A percentile compares a stretch with the other conserved stretches of the same genome.
Conservation (phyloP, 306 rosid genomes). For the Dalbergia cochinchinensis region DNA sequence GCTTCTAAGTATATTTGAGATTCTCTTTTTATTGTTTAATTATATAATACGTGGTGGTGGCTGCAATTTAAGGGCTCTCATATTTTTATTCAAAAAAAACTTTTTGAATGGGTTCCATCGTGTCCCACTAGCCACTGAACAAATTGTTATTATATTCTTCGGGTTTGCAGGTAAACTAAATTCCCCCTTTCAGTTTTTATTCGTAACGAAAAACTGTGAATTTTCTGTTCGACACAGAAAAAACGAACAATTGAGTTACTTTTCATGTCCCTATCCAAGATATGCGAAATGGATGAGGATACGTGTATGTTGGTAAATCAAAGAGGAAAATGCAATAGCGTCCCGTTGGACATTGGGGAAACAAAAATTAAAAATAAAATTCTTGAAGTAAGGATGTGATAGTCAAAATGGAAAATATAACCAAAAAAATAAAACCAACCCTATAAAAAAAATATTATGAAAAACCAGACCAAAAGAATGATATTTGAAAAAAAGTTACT, state of each 20-base stretch:
- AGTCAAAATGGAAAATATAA: neutral
- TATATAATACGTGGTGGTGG: neutral
- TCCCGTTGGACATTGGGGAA: neutral
- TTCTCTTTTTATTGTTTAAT: neutral
- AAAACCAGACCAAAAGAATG: neutral
- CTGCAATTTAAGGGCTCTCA: neutral
- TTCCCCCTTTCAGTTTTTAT: neutral
- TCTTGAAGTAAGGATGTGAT: neutral
- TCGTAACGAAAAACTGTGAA: neutral
- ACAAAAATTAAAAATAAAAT: too few species aligned
- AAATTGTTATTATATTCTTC: neutral
- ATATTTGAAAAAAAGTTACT: neutral
- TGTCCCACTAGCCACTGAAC: neutral
- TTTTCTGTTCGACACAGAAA: neutral
- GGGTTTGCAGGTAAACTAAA: neutral
- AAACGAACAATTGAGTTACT: neutral
- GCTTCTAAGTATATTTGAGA: neutral
- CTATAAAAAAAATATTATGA: too few species aligned
- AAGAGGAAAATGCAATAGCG: too few species aligned
- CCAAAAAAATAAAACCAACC: neutral
- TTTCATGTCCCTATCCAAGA: neutral
- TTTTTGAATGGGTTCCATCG: conserved; percentile 6
- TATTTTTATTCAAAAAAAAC: too few species aligned
- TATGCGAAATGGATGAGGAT: neutral
- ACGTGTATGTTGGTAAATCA: neutral